phyloP scores from a whole-genome alignment of 2,329 filamentous ascomycete genomes.

The Fusarium napiforme region DNA sequence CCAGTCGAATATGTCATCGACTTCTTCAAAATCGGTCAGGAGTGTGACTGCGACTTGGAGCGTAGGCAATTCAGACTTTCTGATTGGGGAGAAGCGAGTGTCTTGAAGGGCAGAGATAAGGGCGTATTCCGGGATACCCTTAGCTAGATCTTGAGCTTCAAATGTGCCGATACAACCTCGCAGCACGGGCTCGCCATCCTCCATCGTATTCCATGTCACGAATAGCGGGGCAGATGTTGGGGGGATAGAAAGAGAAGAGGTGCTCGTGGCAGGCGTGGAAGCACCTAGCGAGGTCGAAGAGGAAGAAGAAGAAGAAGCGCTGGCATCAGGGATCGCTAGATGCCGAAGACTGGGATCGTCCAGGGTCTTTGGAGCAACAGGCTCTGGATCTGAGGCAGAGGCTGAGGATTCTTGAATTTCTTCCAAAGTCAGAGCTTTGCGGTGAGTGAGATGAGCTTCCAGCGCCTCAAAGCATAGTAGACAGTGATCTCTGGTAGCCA shows the following conservation, averaged over 20 bases:
- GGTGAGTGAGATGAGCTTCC: conserved; percentile 76
- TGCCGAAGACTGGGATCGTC: conserved; percentile 58
- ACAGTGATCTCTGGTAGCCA: conserved; percentile 89
- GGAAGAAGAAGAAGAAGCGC: conserved; percentile 51
- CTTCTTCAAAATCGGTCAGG: conserved; percentile 85
- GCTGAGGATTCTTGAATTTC: conserved; percentile 76
- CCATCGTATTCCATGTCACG: conserved; percentile 89
- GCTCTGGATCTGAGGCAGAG: conserved; percentile 45
- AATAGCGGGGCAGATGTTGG: conserved; percentile 78
- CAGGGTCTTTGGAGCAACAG: conserved; percentile 36
- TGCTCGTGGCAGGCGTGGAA: conserved; percentile 59
- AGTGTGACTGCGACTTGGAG: conserved; percentile 80
- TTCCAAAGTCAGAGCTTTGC: conserved; percentile 72
- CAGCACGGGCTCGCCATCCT: conserved; percentile 64
- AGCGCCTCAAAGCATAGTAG: conserved; percentile 93
- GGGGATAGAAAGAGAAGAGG: conserved; percentile 52
- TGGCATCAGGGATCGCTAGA: conserved; percentile 48
- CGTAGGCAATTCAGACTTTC: conserved; percentile 62
- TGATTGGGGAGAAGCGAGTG: conserved; percentile 69
- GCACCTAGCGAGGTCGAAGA: conserved; percentile 57
- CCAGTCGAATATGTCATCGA: conserved; percentile 83
- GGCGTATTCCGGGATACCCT: conserved; percentile 82
- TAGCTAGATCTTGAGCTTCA: conserved; percentile 76
- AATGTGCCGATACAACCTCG: conserved; percentile 98
- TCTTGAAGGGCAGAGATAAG: conserved; percentile 79